phyloP scores from a whole-genome alignment of 2,329 filamentous ascomycete genomes.

The Lachnellula occidentalis region DNA sequence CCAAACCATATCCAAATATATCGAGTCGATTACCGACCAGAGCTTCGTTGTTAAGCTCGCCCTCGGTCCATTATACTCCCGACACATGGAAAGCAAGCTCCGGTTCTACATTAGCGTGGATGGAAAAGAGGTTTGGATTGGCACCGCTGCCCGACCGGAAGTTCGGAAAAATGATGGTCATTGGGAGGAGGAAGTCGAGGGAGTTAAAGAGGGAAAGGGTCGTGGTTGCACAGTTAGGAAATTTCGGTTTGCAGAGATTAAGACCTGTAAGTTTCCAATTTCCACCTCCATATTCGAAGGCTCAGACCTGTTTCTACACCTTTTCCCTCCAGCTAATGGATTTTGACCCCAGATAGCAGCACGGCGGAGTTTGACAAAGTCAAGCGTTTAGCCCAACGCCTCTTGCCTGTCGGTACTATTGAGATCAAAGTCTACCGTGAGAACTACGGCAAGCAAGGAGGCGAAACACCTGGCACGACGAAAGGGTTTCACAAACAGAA shows the following conservation, averaged over 20 bases:
- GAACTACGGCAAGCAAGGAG: slow-evolving; percentile 1
- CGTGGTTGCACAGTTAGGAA: not conserved
- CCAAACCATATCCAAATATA: slow-evolving; percentile 10
- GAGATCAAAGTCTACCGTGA: slow-evolving; percentile 12
- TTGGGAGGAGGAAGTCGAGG: slow-evolving; percentile 7
- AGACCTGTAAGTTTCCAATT: slow-evolving; percentile 8
- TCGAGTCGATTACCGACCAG: slow-evolving; percentile 7
- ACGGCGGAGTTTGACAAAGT: not conserved
- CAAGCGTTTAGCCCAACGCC: not conserved
- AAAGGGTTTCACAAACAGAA: not conserved
- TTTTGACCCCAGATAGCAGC: not conserved
- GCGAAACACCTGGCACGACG: not conserved
- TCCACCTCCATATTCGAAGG: no score
- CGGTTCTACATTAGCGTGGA: slow-evolving; percentile 11
- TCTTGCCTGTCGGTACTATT: slow-evolving; percentile 9
- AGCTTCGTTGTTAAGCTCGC: slow-evolving; percentile 8
- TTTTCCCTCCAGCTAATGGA: not conserved
- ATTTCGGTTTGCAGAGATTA: slow-evolving; percentile 14
- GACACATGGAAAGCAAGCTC: slow-evolving; percentile 3
- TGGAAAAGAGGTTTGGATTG: slow-evolving; percentile 3
- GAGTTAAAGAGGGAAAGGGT: slow-evolving; percentile 7
- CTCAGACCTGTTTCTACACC: not conserved
- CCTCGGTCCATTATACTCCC: not conserved
- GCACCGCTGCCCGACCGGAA: slow-evolving; percentile 1
- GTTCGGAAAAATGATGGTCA: not conserved